Evolutionary conservation across 2,329 filamentous ascomycete genomes (phyloP).

Genomic region (Podosphaera leucotricha): DNA sequence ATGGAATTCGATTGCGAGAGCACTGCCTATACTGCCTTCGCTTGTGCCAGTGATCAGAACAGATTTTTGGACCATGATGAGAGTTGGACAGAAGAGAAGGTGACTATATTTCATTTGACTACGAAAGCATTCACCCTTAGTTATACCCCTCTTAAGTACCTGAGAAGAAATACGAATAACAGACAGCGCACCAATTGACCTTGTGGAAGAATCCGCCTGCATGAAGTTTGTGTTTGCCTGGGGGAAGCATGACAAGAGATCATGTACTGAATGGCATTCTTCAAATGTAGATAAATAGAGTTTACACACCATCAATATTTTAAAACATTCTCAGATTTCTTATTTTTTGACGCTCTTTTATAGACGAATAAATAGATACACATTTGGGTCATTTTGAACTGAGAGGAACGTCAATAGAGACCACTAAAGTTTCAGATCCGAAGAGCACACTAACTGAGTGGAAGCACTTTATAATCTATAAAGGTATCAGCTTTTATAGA

Average conservation of each 20-base stretch:
- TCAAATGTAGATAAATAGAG: background rate
- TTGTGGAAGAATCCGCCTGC: background rate
- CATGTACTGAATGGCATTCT: background rate
- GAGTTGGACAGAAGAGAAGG: background rate
- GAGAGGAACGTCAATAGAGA: too few relatives aligned
- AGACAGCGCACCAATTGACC: background rate
- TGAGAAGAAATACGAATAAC: background rate
- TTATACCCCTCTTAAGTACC: background rate
- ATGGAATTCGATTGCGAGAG: conserved; percentile 18
- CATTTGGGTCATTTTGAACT: too few relatives aligned
- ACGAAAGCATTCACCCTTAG: background rate
- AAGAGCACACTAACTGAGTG: too few relatives aligned
- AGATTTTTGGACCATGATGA: background rate
- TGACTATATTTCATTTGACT: background rate
- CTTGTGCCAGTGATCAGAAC: conserved; percentile 2
- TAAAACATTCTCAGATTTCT: too few relatives aligned
- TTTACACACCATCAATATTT: background rate
- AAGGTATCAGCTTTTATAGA: too few relatives aligned
- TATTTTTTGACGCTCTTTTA: too few relatives aligned
- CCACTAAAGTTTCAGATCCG: too few relatives aligned
- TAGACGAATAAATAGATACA: too few relatives aligned
- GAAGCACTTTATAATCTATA: too few relatives aligned
- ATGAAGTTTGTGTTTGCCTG: background rate
- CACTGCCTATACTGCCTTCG: conserved; percentile 3
- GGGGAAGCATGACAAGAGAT: background rate